Percentiles rank a stretch among this genome's conserved stretches.
Evolutionary conservation across 192 early-diverging fungal species (phyloP).

Genomic region (Neocallimastix lanati): DNA sequence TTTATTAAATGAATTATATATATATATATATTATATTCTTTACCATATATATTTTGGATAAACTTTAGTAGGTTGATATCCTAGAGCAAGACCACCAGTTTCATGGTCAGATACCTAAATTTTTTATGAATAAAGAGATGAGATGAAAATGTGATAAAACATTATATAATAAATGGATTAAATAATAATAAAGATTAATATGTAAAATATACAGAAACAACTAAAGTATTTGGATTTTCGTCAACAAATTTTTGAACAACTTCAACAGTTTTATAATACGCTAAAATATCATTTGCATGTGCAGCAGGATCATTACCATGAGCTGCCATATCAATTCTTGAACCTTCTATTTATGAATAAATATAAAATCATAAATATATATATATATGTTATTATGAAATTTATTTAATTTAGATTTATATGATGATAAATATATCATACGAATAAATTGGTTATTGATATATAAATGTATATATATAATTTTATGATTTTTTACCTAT

Average conservation of each 20-base stretch:
- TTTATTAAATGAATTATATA: no score
- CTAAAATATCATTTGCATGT: background rate
- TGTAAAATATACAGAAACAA: background rate
- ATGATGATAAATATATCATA: no score
- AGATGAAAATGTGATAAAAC: no score
- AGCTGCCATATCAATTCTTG: background rate
- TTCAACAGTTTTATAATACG: background rate
- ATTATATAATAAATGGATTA: constrained; percentile 6
- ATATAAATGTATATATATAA: no score
- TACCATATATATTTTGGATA: constrained; percentile 83
- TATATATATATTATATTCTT: background rate
- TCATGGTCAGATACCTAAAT: constrained; percentile 75
- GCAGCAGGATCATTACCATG: background rate
- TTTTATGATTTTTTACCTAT: background rate
- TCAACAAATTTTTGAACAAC: background rate
- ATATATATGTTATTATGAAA: no score
- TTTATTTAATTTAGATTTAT: no score
- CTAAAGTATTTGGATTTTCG: background rate
- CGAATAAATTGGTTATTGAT: no score
- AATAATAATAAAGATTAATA: constrained; percentile 72
- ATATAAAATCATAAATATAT: no score
- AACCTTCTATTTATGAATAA: background rate
- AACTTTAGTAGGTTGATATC: constrained; percentile 1
- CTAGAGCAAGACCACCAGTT: constrained; percentile 83
- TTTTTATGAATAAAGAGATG: no score